Percentiles rank a stretch among this genome's conserved stretches.
Evolutionary conservation across 2,329 filamentous ascomycete species (phyloP).

Genomic region (Leptographium wingfieldii): DNA sequence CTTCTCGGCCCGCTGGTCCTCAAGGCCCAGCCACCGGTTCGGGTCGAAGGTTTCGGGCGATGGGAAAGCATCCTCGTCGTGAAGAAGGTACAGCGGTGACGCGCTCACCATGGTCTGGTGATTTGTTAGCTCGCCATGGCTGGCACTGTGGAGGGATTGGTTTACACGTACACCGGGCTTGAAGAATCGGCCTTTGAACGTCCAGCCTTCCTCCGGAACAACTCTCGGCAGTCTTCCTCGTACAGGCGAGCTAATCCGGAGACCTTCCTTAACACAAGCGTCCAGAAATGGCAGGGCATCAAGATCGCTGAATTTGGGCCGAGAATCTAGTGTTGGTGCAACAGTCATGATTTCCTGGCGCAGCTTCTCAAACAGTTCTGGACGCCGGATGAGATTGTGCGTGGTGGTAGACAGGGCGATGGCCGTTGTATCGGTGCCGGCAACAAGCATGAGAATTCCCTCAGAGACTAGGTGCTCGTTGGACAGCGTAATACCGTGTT

Average conservation of each 20-base stretch:
- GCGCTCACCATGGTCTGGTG: not conserved
- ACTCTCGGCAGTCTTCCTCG: not conserved
- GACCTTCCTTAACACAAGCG: not conserved
- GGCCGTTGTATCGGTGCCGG: not conserved
- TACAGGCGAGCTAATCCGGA: not conserved
- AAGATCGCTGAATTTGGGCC: not conserved
- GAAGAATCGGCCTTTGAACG: not conserved
- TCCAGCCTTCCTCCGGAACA: not conserved
- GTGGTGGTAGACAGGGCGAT: not conserved
- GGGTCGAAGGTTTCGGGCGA: not conserved
- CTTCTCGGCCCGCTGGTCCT: not conserved
- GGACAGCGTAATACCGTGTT: not conserved
- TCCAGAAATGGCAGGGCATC: not conserved
- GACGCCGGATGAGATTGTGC: not conserved
- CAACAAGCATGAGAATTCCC: not conserved
- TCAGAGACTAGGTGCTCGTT: not conserved
- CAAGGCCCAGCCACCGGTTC: not conserved
- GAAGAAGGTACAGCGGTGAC: not conserved
- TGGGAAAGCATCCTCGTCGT: not conserved
- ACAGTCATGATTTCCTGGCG: not conserved
- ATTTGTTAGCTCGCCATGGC: not conserved
- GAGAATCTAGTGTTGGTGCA: not conserved
- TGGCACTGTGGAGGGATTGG: not conserved
- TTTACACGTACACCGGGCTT: not conserved
- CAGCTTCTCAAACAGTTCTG: not conserved